phyloP scores from a whole-genome alignment of 1,139 yeast genomes.

The Geotrichum cucujoidarum region DNA sequence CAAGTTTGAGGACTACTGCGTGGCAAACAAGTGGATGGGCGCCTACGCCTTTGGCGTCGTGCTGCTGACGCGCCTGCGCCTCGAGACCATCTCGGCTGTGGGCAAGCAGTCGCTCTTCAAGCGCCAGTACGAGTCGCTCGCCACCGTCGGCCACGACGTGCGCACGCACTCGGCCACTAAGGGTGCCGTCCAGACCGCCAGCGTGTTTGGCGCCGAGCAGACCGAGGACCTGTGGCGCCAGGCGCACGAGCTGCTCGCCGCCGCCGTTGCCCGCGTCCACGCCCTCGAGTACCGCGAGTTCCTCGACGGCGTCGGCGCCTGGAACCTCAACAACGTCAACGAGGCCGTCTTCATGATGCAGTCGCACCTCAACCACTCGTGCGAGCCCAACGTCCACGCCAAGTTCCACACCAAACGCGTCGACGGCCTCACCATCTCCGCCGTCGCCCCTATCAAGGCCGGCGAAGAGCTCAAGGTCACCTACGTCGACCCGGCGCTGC shows the following conservation, averaged over 20 bases:
- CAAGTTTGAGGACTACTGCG: constrained; percentile 56
- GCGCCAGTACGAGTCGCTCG: constrained; percentile 57
- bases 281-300: constrained; percentile 52
- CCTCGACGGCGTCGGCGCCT: constrained; percentile 61
- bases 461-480: constrained; percentile 68
- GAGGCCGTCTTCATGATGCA: constrained; percentile 53
- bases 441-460: constrained; percentile 52
- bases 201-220: constrained; percentile 52
- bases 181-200: constrained; percentile 2
- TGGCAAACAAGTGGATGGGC: constrained; percentile 64
- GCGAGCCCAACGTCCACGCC: constrained; percentile 66
- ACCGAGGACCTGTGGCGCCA: constrained; percentile 58
- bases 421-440: constrained; percentile 55
- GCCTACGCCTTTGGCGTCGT: constrained; percentile 61
- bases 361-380: constrained; percentile 71
- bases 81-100: constrained; percentile 53
- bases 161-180: constrained; percentile 38
- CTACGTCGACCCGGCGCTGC: constrained; percentile 65
- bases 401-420: constrained; percentile 36
- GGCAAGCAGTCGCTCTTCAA: constrained; percentile 40
- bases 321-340: constrained; percentile 67
- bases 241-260: constrained; percentile 49
- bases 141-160: constrained; percentile 62
- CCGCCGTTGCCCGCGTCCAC: constrained; percentile 45
- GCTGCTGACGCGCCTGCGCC: constrained; percentile 62